These are phyloP conservation scores for Cunninghamia lanceolata DNA, from an alignment of 75 land plant genomes.

Conservation along the genomic window DNA sequence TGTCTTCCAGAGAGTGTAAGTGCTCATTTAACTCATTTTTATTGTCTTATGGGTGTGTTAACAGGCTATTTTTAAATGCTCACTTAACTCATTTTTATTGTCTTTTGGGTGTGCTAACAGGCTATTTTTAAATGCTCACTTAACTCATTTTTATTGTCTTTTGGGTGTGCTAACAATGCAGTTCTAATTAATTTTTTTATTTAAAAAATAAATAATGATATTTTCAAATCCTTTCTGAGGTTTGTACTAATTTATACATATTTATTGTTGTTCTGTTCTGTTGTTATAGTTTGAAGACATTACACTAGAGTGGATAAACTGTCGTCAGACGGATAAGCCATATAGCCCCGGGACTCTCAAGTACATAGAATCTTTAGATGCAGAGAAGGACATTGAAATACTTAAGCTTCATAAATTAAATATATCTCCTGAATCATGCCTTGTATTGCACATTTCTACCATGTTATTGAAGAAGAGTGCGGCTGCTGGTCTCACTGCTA, in stretches of 20 bases:
- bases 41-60: no score
- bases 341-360: conserved; percentile 39
- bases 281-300: conserved; percentile 87
- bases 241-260: not conserved
- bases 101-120: no score
- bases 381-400: conserved; percentile 72
- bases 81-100: not conserved
- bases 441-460: conserved; percentile 74
- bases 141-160: not conserved
- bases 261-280: not conserved
- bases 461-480: conserved; percentile 95
- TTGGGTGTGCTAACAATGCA: not conserved
- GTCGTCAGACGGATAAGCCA: conserved; percentile 79
- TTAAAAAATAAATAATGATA: not conserved
- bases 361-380: conserved; percentile 76
- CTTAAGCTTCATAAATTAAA: conserved; percentile 72
- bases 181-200: no score
- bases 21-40: not conserved
- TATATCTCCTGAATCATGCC: conserved; percentile 45
- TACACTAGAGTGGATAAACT: conserved; percentile 91
- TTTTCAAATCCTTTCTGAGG: not conserved
- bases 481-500: conserved; percentile 75
- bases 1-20: conserved; percentile 27
- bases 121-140: conserved; percentile 9
- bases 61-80: conserved; percentile 14